phyloP scores from a whole-genome alignment of 2,329 filamentous ascomycete genomes.

The Thelonectria blattea region DNA sequence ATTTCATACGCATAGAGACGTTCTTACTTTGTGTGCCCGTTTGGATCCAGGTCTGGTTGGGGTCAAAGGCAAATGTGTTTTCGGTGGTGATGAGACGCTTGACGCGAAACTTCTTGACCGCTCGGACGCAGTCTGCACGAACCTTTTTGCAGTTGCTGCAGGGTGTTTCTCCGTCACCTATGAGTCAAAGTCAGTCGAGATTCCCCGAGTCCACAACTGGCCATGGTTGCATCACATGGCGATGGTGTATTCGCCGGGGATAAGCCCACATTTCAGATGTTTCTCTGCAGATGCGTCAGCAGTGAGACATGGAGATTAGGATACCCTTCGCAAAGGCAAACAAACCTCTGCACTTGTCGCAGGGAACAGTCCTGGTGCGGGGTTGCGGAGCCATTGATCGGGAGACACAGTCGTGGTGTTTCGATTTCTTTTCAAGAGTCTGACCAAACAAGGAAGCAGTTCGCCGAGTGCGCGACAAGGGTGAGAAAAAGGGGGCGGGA shows the following conservation, averaged over 20 bases:
- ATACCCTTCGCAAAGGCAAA: not conserved
- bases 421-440: not conserved
- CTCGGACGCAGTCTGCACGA: constrained; percentile 9
- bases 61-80: constrained; percentile 24
- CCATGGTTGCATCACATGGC: not conserved
- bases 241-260: not conserved
- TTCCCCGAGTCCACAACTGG: not conserved
- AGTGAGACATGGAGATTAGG: not conserved
- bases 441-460: constrained; percentile 17
- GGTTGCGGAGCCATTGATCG: constrained; percentile 25
- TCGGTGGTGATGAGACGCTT: constrained; percentile 24
- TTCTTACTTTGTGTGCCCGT: constrained; percentile 15
- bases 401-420: not conserved
- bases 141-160: constrained; percentile 24
- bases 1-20: not conserved
- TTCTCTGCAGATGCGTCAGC: constrained; percentile 12
- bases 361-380: constrained; percentile 23
- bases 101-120: constrained; percentile 20
- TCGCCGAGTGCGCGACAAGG: constrained; percentile 20
- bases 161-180: constrained; percentile 21
- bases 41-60: constrained; percentile 24
- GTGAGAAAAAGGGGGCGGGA: not conserved
- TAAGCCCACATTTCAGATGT: constrained; percentile 24
- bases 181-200: not conserved
- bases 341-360: constrained; percentile 26